phyloP scores from a whole-genome alignment of 202 grass and related monocot species.

The Digitaria exilis region DNA sequence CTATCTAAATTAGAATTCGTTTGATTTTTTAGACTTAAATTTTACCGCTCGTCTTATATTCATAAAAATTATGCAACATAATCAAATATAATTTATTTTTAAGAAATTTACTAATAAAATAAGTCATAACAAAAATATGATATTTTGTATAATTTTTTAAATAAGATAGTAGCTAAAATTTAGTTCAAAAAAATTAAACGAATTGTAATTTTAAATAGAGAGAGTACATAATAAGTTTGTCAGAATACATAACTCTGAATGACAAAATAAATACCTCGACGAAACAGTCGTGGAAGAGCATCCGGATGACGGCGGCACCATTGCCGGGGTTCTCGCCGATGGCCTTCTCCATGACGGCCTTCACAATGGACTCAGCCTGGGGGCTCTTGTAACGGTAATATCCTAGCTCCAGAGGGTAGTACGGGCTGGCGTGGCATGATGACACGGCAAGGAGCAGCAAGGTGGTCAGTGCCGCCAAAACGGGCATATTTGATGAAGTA shows the following conservation, averaged over 20 bases:
- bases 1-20: no score
- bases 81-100: no score
- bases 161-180: no score
- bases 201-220: no score
- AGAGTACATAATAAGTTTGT: not conserved
- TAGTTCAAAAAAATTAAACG: no score
- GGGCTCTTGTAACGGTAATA: slow-evolving; percentile 55
- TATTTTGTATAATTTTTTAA: no score
- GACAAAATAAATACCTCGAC: slow-evolving; percentile 54
- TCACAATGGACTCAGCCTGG: slow-evolving; percentile 51
- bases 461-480: not conserved
- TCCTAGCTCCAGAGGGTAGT: slow-evolving; percentile 51
- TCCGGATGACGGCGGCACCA: slow-evolving; percentile 58
- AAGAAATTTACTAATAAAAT: no score
- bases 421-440: slow-evolving; percentile 31
- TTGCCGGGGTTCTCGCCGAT: slow-evolving; percentile 40
- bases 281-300: slow-evolving; percentile 90
- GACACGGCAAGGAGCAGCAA: slow-evolving; percentile 34
- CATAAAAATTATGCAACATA: no score
- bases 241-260: not conserved
- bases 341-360: slow-evolving; percentile 38
- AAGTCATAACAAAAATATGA: no score
- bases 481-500: not conserved
- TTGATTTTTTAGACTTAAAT: no score
- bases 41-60: no score